Evolutionary conservation across 345 rosid species (phyloP).

Genomic region (Boechera divaricarpa): DNA sequence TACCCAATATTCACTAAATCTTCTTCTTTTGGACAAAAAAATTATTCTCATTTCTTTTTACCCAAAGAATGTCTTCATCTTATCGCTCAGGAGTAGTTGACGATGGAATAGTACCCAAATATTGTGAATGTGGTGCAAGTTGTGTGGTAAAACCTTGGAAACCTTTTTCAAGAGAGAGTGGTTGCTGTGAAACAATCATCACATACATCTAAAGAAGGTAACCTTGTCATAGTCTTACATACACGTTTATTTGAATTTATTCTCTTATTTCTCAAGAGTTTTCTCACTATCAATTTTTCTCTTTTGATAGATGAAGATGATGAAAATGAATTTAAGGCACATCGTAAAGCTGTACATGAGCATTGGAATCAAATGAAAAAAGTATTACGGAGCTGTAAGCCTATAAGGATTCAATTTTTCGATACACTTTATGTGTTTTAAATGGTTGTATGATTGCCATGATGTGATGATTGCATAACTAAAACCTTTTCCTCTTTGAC

Average conservation of each 20-base stretch:
- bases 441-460: constrained; percentile 22
- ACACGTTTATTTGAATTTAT: constrained; percentile 15
- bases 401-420: not conserved
- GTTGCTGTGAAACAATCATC: constrained; percentile 34
- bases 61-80: no score
- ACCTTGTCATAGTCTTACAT: constrained; percentile 11
- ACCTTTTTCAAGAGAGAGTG: constrained; percentile 43
- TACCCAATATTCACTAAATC: no score
- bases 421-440: not conserved
- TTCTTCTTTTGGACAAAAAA: no score
- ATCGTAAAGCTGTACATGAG: constrained; percentile 65
- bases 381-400: constrained; percentile 69
- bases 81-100: no score
- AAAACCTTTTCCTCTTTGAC: constrained; percentile 33
- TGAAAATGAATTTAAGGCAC: constrained; percentile 53
- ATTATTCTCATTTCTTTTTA: no score
- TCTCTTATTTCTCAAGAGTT: constrained; percentile 8
- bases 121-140: no score
- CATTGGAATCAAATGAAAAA: constrained; percentile 59
- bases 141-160: constrained; percentile 38
- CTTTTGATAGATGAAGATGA: constrained; percentile 47
- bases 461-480: constrained; percentile 31
- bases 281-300: constrained; percentile 33
- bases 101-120: no score
- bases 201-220: constrained; percentile 49